These are phyloP conservation scores for Pythium vanterpoolii DNA, from an alignment of 352 stramenopile genomes.

Conservation along the genomic window DNA sequence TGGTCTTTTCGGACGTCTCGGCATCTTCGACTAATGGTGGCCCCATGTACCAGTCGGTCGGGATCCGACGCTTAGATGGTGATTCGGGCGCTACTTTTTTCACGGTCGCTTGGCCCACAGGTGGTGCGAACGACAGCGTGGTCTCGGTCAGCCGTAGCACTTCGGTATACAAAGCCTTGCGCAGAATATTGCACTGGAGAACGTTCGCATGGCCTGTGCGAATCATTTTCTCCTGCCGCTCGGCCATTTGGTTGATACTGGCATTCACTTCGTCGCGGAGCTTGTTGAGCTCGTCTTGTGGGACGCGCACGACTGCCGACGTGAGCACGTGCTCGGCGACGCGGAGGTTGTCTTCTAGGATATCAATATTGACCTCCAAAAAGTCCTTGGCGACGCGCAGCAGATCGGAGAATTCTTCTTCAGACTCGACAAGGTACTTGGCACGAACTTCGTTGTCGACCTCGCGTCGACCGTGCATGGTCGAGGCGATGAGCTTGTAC, in stretches of 20 bases:
- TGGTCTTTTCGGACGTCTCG: slow-evolving; percentile 5
- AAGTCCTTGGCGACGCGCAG: slow-evolving; percentile 43
- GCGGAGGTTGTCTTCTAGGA: slow-evolving; percentile 69
- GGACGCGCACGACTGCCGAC: slow-evolving; percentile 44
- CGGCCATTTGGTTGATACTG: slow-evolving; percentile 40
- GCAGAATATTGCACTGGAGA: slow-evolving; percentile 61
- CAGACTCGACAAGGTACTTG: slow-evolving; percentile 57
- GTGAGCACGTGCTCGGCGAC: slow-evolving; percentile 60
- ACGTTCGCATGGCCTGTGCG: slow-evolving; percentile 41
- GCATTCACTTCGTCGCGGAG: slow-evolving; percentile 37
- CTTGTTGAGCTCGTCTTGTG: slow-evolving; percentile 54
- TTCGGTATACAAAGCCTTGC: slow-evolving; percentile 59
- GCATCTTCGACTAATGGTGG: slow-evolving; percentile 28
- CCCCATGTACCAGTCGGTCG: slow-evolving; percentile 75
- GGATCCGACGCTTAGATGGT: slow-evolving; percentile 62
- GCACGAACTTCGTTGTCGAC: slow-evolving; percentile 36
- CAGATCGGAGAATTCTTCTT: slow-evolving; percentile 34
- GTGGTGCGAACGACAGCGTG: slow-evolving; percentile 56
- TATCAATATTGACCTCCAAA: slow-evolving; percentile 55
- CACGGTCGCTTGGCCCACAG: slow-evolving; percentile 61
- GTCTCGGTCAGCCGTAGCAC: slow-evolving; percentile 51
- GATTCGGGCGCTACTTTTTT: slow-evolving; percentile 75
- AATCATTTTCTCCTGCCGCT: slow-evolving; percentile 25
- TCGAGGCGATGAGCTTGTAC: slow-evolving; percentile 76
- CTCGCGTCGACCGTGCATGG: slow-evolving; percentile 58